Conservation (phyloP, 371 early-diverging fungal genomes). For the Mucor racemosus region DNA sequence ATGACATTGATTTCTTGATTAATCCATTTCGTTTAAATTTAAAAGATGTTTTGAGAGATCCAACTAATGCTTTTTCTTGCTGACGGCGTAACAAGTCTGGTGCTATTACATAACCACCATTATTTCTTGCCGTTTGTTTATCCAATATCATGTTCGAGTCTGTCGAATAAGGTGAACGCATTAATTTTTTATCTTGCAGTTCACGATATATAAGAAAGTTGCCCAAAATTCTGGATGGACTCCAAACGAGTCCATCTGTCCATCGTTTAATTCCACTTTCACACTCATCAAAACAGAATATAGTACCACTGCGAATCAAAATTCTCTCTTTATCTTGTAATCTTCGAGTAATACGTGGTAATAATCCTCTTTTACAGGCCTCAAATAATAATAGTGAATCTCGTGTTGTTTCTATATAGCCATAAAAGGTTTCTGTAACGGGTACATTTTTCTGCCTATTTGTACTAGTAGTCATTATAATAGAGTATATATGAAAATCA, state of each 20-base stretch:
- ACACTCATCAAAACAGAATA: constrained; percentile 74
- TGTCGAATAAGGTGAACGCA: constrained; percentile 1
- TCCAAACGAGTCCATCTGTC: constrained; percentile 72
- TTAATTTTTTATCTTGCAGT: constrained; percentile 45
- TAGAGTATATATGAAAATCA: background rate
- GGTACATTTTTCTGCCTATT: constrained; percentile 13
- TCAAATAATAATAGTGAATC: constrained; percentile 75
- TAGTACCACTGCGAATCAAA: constrained; percentile 64
- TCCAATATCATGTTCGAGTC: background rate
- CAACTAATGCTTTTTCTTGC: constrained; percentile 51
- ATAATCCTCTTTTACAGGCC: constrained; percentile 60
- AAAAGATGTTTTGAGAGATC: constrained; percentile 58
- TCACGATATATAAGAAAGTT: constrained; percentile 64
- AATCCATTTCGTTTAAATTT: constrained; percentile 76
- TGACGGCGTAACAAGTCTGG: constrained; percentile 19
- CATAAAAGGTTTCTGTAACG: constrained; percentile 42
- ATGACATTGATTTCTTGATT: constrained; percentile 82
- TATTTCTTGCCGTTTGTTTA: constrained; percentile 6
- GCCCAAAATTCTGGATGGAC: constrained; percentile 64
- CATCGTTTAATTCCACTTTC: constrained; percentile 73
- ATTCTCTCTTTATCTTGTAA: constrained; percentile 65
- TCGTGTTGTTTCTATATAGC: constrained; percentile 58
- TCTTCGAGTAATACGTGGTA: constrained; percentile 64
- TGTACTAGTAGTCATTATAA: background rate
- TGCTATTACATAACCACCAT: constrained; percentile 8